Conservation (phyloP, 495 filamentous ascomycete species). For the Penicillium nucicola region DNA sequence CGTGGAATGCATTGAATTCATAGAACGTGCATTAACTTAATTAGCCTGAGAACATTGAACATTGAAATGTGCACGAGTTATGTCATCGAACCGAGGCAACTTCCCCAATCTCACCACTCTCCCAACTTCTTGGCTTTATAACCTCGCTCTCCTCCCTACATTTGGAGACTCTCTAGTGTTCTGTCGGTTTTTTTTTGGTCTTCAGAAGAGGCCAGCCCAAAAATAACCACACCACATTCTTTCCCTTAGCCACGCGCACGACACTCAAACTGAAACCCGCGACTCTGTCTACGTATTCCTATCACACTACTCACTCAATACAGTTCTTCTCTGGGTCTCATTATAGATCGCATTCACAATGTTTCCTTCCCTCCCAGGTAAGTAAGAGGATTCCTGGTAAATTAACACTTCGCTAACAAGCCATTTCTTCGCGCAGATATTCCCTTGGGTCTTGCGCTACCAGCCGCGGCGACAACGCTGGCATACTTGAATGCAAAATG, state of each 20-base stretch:
- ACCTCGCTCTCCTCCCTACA: no score
- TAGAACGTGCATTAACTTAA: no score
- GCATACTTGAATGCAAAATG: slow-evolving; percentile 81
- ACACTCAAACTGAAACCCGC: no score
- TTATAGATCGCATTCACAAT: neutral
- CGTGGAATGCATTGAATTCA: no score
- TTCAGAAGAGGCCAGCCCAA: no score
- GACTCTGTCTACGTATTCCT: neutral
- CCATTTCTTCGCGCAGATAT: slow-evolving; percentile 23
- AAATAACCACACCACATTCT: no score
- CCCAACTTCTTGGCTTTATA: neutral
- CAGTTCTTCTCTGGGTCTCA: neutral
- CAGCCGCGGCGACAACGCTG: slow-evolving; percentile 63
- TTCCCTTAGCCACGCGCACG: no score
- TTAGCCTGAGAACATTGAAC: no score
- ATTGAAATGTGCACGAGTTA: no score
- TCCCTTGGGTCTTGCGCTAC: slow-evolving; percentile 51
- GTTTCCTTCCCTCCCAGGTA: slow-evolving; percentile 13
- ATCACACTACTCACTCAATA: neutral
- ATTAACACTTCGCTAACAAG: neutral
- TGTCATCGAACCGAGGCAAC: no score
- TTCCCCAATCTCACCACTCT: neutral
- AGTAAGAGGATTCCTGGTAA: neutral
- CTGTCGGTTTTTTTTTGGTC: no score
- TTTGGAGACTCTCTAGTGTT: no score